phyloP scores from a whole-genome alignment of 169 alveolate genomes.

The Besnoitia besnoiti region DNA sequence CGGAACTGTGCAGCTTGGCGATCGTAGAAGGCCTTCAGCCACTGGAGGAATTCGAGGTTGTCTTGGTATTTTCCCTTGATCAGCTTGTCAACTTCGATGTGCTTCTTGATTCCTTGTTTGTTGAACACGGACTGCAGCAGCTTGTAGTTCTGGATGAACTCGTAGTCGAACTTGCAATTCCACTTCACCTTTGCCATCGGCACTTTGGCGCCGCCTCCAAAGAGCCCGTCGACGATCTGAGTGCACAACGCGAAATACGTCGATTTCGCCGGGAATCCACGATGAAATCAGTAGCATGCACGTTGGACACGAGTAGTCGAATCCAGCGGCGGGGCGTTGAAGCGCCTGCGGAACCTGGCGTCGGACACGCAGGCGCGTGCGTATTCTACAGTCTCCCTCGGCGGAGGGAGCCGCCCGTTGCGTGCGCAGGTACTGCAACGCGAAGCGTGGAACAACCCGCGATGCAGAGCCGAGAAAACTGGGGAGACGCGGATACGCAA shows the following conservation, averaged over 20 bases:
- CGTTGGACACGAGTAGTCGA: too few relatives aligned
- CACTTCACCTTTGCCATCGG: slow-evolving; percentile 92
- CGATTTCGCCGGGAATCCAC: too few relatives aligned
- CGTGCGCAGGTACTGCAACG: too few relatives aligned
- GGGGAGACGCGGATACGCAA: too few relatives aligned
- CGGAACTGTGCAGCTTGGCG: slow-evolving; percentile 72
- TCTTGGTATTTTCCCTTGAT: slow-evolving; percentile 95
- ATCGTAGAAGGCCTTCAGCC: slow-evolving; percentile 96
- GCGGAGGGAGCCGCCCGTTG: too few relatives aligned
- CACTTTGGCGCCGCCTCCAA: slow-evolving; percentile 64
- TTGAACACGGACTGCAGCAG: slow-evolving; percentile 93
- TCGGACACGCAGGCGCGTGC: too few relatives aligned
- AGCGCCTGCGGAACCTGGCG: too few relatives aligned
- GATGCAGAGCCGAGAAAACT: too few relatives aligned
- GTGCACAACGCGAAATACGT: slow-evolving; percentile 93
- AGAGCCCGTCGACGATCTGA: slow-evolving; percentile 80
- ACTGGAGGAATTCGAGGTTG: slow-evolving; percentile 95
- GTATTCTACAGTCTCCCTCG: too few relatives aligned
- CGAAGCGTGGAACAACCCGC: too few relatives aligned
- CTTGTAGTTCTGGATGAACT: slow-evolving; percentile 93
- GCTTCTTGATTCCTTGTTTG: slow-evolving; percentile 81
- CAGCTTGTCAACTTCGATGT: slow-evolving; percentile 91
- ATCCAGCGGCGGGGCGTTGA: too few relatives aligned
- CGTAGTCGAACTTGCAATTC: slow-evolving; percentile 95
- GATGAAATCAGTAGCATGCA: too few relatives aligned